Evolutionary conservation across 73 alveolate species (phyloP).

Genomic region (Strombidium stylifer): DNA sequence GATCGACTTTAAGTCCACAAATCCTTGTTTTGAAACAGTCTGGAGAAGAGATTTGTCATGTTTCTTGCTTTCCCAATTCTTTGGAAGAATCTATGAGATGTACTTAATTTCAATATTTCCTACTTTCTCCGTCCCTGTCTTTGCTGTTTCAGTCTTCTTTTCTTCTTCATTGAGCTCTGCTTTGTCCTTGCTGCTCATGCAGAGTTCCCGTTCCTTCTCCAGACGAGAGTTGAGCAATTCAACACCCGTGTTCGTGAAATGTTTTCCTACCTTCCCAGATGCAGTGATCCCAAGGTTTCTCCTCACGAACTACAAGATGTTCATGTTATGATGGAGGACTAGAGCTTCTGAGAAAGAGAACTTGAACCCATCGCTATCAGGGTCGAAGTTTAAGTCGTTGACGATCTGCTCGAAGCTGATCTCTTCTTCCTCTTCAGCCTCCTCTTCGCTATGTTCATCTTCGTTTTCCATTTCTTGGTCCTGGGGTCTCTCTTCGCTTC

Average conservation of each 20-base stretch:
- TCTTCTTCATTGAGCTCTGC: too few relatives aligned
- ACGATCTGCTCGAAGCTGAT: neutral
- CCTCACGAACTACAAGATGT: slow-evolving; percentile 88
- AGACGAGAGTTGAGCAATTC: too few relatives aligned
- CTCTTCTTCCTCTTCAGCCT: slow-evolving; percentile 23
- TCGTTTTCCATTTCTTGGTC: too few relatives aligned
- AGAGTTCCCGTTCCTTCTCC: too few relatives aligned
- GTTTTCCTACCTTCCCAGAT: too few relatives aligned
- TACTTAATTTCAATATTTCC: neutral
- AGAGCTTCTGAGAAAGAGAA: slow-evolving; percentile 76
- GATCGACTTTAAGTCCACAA: slow-evolving; percentile 57
- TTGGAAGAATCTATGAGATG: slow-evolving; percentile 49
- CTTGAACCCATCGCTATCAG: slow-evolving; percentile 87
- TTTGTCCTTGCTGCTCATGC: too few relatives aligned
- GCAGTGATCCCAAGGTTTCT: too few relatives aligned
- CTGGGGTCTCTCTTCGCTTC: slow-evolving; percentile 3
- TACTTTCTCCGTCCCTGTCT: too few relatives aligned
- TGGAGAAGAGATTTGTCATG: slow-evolving; percentile 79
- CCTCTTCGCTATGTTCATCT: slow-evolving; percentile 1
- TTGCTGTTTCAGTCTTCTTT: too few relatives aligned
- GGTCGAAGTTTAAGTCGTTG: slow-evolving; percentile 4
- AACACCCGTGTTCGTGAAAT: too few relatives aligned
- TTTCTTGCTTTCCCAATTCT: slow-evolving; percentile 57
- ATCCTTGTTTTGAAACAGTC: slow-evolving; percentile 83
- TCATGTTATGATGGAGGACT: slow-evolving; percentile 70